phyloP scores from a whole-genome alignment of 352 stramenopile genomes.

The Globisporangium alternatum region DNA sequence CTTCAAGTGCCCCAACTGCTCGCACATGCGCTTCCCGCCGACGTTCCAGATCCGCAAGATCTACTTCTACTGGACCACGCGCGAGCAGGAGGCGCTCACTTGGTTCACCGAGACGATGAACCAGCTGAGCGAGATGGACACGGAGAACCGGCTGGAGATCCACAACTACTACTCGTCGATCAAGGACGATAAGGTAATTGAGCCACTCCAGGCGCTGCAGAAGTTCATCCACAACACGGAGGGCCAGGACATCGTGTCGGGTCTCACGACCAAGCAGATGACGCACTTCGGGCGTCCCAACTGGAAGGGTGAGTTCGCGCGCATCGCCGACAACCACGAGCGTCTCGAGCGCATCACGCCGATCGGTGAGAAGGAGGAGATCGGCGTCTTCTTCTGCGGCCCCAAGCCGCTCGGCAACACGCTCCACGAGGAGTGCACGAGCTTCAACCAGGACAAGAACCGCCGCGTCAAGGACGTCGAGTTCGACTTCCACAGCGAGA shows the following conservation, averaged over 20 bases:
- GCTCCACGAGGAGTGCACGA: constrained; percentile 60
- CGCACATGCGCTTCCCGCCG: constrained; percentile 53
- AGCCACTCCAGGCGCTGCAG: constrained; percentile 64
- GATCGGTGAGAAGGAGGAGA: constrained; percentile 46
- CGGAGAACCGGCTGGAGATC: constrained; percentile 71
- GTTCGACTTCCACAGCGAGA: constrained; percentile 75
- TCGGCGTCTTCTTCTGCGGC: constrained; percentile 80
- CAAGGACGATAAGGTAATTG: constrained; percentile 52
- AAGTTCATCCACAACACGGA: constrained; percentile 68
- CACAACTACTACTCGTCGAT: constrained; percentile 84
- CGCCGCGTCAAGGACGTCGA: constrained; percentile 32
- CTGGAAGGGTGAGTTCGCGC: constrained; percentile 65
- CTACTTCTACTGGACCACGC: constrained; percentile 86
- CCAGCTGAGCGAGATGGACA: constrained; percentile 68
- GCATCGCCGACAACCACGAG: constrained; percentile 45
- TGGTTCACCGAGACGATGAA: constrained; percentile 87
- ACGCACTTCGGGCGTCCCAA: constrained; percentile 76
- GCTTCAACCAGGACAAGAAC: constrained; percentile 48
- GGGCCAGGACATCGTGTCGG: constrained; percentile 69
- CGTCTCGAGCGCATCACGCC: constrained; percentile 25
- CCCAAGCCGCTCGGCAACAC: constrained; percentile 50
- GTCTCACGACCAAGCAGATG: constrained; percentile 65
- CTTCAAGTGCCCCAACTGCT: constrained; percentile 51
- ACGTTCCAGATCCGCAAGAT: constrained; percentile 75
- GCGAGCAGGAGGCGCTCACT: constrained; percentile 63